A percentile compares a stretch with the other conserved stretches of the same genome.
phyloP scores from a whole-genome alignment of 805 yeast species.

The Saturnispora sekii region DNA sequence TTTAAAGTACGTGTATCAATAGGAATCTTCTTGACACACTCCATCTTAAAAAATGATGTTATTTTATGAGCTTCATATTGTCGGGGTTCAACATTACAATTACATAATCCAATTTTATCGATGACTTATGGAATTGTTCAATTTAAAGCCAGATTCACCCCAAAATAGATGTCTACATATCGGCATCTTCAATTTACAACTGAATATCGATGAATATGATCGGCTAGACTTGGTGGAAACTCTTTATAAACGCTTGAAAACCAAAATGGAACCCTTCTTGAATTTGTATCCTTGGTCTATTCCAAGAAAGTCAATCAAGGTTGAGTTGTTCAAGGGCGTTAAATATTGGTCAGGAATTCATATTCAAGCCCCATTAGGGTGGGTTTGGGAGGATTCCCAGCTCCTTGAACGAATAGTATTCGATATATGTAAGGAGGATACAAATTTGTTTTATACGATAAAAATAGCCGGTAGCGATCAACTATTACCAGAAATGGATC shows the following conservation, averaged over 20 bases:
- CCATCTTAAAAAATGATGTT: too few relatives aligned
- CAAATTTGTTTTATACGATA: conserved; percentile 33
- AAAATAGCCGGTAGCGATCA: conserved; percentile 37
- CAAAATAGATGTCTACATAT: not conserved
- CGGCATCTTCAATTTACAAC: conserved; percentile 1
- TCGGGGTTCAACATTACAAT: too few relatives aligned
- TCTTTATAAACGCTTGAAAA: not conserved
- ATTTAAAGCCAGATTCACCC: not conserved
- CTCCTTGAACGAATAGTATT: conserved; percentile 33
- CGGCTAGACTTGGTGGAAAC: not conserved
- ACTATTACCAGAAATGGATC: conserved; percentile 31
- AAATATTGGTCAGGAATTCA: conserved; percentile 19
- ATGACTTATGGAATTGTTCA: not conserved
- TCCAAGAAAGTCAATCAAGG: conserved; percentile 26
- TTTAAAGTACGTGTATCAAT: too few relatives aligned
- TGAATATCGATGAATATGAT: conserved; percentile 3
- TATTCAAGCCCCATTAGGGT: conserved; percentile 36
- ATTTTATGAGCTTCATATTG: too few relatives aligned
- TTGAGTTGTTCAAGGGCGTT: conserved; percentile 18
- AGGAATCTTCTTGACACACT: too few relatives aligned
- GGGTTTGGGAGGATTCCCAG: conserved; percentile 35
- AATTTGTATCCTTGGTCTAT: conserved; percentile 30
- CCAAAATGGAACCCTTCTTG: conserved; percentile 29
- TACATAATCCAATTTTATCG: not conserved
- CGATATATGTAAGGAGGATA: conserved; percentile 23